These are phyloP conservation scores for Kokia cookei DNA, from an alignment of 441 rosid genomes.

Conservation along the genomic window DNA sequence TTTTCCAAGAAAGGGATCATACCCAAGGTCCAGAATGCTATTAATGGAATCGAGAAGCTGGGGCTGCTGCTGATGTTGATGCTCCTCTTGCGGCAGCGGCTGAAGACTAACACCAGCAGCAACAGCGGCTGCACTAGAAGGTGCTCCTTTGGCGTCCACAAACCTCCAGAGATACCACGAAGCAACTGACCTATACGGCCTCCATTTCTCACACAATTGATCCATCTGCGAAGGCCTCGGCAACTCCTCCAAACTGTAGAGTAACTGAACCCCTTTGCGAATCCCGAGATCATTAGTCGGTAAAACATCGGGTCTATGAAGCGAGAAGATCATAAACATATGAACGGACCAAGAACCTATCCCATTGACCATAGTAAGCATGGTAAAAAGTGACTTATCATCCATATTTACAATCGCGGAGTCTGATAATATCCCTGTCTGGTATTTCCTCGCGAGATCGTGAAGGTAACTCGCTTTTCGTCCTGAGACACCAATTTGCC, in stretches of 20 bases:
- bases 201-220: constrained; percentile 81
- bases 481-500: constrained; percentile 88
- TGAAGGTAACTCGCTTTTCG: constrained; percentile 95
- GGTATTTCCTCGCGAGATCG: constrained; percentile 86
- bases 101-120: constrained; percentile 45
- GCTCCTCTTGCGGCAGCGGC: constrained; percentile 50
- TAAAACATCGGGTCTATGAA: constrained; percentile 91
- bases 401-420: constrained; percentile 76
- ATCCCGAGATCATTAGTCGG: constrained; percentile 88
- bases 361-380: constrained; percentile 97
- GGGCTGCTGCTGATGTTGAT: constrained; percentile 28
- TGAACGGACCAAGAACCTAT: constrained; percentile 98
- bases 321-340: constrained; percentile 94
- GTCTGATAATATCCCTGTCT: constrained; percentile 75
- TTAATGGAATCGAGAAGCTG: constrained; percentile 77
- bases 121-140: constrained; percentile 57
- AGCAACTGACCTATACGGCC: constrained; percentile 88
- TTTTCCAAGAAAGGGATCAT: constrained; percentile 13
- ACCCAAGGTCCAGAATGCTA: constrained; percentile 84
- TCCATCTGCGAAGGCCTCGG: constrained; percentile 97
- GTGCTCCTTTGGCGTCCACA: constrained; percentile 59
- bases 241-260: constrained; percentile 63
- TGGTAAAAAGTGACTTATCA: constrained; percentile 86
- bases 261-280: constrained; percentile 84
- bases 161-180: constrained; percentile 94